Base-by-base conservation (phyloP, 345 rosid genomes). In the Brassica nigra region DNA sequence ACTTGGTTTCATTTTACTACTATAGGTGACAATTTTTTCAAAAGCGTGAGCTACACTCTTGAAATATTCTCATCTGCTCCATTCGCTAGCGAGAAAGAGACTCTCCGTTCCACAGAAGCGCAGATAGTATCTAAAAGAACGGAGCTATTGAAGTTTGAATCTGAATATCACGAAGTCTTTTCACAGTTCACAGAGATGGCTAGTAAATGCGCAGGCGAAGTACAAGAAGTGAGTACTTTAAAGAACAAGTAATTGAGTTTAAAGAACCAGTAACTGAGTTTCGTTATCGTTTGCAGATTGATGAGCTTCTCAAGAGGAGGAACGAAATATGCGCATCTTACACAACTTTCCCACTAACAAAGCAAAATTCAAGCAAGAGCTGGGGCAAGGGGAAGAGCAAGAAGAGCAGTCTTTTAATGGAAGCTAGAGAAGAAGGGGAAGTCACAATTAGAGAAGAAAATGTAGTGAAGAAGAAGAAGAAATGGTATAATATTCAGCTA, bases 121-220 rank as follows among this genome's bases (percentile, higher is more conserved):
- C 86, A 86, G 73, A 90, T 95, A 86, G 88, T 95, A 37, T 84
- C 86, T 4, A 95, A 93, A 86, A 84, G 97, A 80, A 87, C 68
- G 1, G 98, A 95, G 81, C 74, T 95, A 76, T 86, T 91, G 66
- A 89, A 87, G 79, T 95, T 95, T 73, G 99, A 95, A 85, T 83
- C 86, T 80, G 98, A 95, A 81, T 95, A 95, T 76, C 85, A 90
- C 81, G 98, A 95, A 89, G 98, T 95, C 58, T 83, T 93, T 78
- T 84, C 90, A 74, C 98, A 91, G 79, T 95, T 95, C 82, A 88
- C 94, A 1, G 96, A 93, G 81, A 91, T 95, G 96, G 94, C 98
- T 36, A 81, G 89, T 82, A 89, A 94, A 85, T 95, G 94, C 52
- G 83, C 98, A 0, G 90, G 89, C 67, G 99, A 95, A 79, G 89